Evolutionary conservation across 2,329 filamentous ascomycete genomes (phyloP).

Genomic region (Curvularia sp.): DNA sequence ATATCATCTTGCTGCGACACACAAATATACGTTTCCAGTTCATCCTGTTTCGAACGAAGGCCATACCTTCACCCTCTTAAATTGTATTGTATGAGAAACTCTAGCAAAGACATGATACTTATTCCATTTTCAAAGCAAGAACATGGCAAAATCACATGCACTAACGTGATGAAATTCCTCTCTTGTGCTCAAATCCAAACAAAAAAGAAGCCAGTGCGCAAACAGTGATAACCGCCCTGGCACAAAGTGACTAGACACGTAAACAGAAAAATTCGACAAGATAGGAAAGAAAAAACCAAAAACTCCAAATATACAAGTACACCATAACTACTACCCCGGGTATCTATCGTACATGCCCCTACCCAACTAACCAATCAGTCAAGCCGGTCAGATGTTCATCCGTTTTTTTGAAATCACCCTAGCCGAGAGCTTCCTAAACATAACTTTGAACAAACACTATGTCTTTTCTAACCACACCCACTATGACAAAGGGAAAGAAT

Average conservation of each 20-base stretch:
- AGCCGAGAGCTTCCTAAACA: not conserved
- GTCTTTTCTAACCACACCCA: not conserved
- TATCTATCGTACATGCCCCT: not conserved
- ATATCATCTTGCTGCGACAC: not conserved
- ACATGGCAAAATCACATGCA: not conserved
- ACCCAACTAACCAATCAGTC: not conserved
- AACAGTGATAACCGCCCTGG: not conserved
- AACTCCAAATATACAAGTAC: constrained; percentile 1
- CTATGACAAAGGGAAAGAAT: constrained; percentile 1
- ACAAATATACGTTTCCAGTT: not conserved
- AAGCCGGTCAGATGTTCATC: not conserved
- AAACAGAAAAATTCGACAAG: not conserved
- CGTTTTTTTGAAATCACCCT: not conserved
- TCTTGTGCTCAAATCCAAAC: not conserved
- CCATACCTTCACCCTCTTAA: not conserved
- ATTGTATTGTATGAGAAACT: not conserved
- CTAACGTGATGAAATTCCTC: not conserved
- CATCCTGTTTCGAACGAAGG: not conserved
- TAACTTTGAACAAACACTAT: not conserved
- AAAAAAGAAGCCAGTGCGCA: not conserved
- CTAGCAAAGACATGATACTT: not conserved
- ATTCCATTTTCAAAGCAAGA: not conserved
- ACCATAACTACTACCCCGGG: not conserved
- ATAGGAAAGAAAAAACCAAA: not conserved
- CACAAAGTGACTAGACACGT: not conserved